These are phyloP conservation scores for Groenewaldozyma tartarivorans DNA, from an alignment of 805 yeast genomes.

Conservation along the genomic window DNA sequence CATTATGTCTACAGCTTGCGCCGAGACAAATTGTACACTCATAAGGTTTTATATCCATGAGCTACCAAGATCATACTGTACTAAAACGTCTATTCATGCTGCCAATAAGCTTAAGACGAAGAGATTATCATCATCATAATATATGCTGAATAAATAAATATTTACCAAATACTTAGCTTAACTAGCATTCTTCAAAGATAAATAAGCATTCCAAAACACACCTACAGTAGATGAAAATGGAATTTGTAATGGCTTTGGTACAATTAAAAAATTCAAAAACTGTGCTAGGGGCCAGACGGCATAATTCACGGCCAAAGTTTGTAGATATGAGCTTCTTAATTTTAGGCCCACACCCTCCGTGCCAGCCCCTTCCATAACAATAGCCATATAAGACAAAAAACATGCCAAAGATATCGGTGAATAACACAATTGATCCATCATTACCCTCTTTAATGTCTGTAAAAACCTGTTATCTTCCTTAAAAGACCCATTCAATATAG, in stretches of 20 bases:
- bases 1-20: too few relatives aligned
- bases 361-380: slow-evolving; percentile 68
- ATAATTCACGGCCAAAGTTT: slow-evolving; percentile 70
- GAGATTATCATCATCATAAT: too few relatives aligned
- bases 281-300: slow-evolving; percentile 88
- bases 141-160: slow-evolving; percentile 1
- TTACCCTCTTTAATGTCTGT: slow-evolving; percentile 74
- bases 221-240: slow-evolving; percentile 85
- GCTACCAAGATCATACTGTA: too few relatives aligned
- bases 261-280: slow-evolving; percentile 58
- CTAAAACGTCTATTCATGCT: too few relatives aligned
- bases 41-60: too few relatives aligned
- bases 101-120: too few relatives aligned
- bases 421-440: slow-evolving; percentile 82
- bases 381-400: slow-evolving; percentile 77
- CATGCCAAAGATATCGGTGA: slow-evolving; percentile 77
- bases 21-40: too few relatives aligned
- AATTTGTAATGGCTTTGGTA: slow-evolving; percentile 78
- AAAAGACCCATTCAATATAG: slow-evolving; percentile 65
- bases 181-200: slow-evolving; percentile 31
- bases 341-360: slow-evolving; percentile 54
- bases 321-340: slow-evolving; percentile 47
- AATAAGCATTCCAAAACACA: slow-evolving; percentile 88
- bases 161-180: background rate
- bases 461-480: slow-evolving; percentile 64